These are phyloP conservation scores for Dryadomyces sulphureus DNA, from an alignment of 2,329 filamentous ascomycete genomes.

Conservation along the genomic window DNA sequence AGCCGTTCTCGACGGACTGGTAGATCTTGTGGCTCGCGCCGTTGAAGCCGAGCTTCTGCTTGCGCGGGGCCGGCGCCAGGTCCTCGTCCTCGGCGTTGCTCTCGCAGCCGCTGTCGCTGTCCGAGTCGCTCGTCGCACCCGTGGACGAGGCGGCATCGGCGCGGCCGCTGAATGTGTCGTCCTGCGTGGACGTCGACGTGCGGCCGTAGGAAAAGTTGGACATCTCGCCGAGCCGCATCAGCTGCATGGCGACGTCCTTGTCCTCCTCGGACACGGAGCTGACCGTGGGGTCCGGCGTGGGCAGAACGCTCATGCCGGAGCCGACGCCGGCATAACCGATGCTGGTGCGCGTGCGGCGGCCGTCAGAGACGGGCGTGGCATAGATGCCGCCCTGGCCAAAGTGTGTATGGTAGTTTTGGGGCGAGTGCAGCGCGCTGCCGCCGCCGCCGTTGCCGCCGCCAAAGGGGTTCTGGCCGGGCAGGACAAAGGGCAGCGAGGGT, in stretches of 20 bases:
- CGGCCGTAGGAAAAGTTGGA: slow-evolving; percentile 88
- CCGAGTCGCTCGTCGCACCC: slow-evolving; percentile 67
- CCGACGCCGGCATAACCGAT: slow-evolving; percentile 32
- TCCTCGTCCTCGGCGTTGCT: slow-evolving; percentile 47
- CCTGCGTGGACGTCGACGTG: slow-evolving; percentile 81
- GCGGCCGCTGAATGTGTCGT: slow-evolving; percentile 83
- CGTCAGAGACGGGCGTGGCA: slow-evolving; percentile 45
- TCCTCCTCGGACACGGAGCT: slow-evolving; percentile 95
- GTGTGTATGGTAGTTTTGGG: slow-evolving; percentile 54
- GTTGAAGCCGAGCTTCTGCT: slow-evolving; percentile 36
- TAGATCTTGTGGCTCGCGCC: slow-evolving; percentile 31
- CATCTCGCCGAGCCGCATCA: slow-evolving; percentile 90
- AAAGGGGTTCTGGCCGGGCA: slow-evolving; percentile 66
- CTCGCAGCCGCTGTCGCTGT: slow-evolving; percentile 57
- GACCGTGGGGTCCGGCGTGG: slow-evolving; percentile 93
- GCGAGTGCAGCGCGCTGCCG: slow-evolving; percentile 65
- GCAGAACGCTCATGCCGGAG: slow-evolving; percentile 46
- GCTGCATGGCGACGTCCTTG: slow-evolving; percentile 84
- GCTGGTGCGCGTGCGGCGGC: slow-evolving; percentile 52
- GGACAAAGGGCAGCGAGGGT: slow-evolving; percentile 59
- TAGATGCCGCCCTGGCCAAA: slow-evolving; percentile 43
- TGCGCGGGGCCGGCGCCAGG: slow-evolving; percentile 33
- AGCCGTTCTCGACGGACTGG: slow-evolving; percentile 29
- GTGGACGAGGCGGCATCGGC: slow-evolving; percentile 77
- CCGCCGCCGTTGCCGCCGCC: slow-evolving; percentile 61